Conservation (phyloP, 306 rosid species). For the Rosa rugosa region DNA sequence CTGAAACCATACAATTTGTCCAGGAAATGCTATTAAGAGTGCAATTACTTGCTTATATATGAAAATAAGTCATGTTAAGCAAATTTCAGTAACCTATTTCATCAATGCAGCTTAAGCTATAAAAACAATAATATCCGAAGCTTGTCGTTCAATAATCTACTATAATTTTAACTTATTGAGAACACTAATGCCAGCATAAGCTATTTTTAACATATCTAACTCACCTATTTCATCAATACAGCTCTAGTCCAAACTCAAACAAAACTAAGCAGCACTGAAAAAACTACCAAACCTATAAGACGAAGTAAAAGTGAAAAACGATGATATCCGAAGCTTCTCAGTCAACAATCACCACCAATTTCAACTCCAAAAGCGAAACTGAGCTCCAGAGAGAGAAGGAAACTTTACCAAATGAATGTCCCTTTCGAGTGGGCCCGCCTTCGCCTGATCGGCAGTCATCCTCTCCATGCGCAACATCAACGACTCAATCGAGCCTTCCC, state of each 20-base stretch:
- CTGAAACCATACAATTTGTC: background rate
- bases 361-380: no score
- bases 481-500: conserved; percentile 5
- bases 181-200: background rate
- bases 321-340: no score
- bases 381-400: background rate
- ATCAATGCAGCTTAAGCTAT: background rate
- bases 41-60: background rate
- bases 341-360: no score
- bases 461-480: conserved; percentile 15
- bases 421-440: conserved; percentile 27
- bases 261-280: background rate
- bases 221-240: background rate
- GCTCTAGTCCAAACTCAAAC: background rate
- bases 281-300: background rate
- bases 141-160: background rate
- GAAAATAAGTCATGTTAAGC: background rate
- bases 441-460: conserved; percentile 29
- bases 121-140: background rate
- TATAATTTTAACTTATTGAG: background rate
- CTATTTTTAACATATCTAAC: background rate
- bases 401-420: conserved; percentile 31
- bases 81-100: background rate
- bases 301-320: background rate
- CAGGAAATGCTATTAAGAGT: background rate